Evolutionary conservation across 805 yeast genomes (phyloP).

Genomic region (Ogataea nakhonphanomensis): DNA sequence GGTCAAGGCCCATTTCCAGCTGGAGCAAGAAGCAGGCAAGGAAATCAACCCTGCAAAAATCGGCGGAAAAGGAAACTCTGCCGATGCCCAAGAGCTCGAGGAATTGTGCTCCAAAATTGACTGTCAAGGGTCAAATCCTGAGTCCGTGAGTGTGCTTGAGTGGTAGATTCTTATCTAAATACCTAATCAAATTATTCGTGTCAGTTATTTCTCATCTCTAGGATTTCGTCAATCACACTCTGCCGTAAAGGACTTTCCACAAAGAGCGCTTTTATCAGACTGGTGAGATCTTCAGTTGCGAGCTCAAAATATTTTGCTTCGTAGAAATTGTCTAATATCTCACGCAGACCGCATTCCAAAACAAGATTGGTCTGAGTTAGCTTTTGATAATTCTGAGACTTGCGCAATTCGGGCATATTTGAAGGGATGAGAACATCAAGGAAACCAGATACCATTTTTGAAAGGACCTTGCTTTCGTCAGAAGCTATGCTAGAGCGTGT

Average conservation of each 20-base stretch:
- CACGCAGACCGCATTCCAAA: conserved; percentile 37
- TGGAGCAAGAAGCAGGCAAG: conserved; percentile 43
- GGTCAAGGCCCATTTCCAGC: conserved; percentile 51
- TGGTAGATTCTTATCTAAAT: conserved; percentile 19
- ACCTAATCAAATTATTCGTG: not conserved
- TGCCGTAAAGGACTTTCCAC: conserved; percentile 45
- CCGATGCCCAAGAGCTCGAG: conserved; percentile 48
- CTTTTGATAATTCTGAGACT: conserved; percentile 27
- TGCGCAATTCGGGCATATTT: conserved; percentile 12
- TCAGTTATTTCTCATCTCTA: conserved; percentile 36
- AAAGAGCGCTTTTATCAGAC: conserved; percentile 41
- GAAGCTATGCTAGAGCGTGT: conserved; percentile 30
- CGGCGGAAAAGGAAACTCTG: conserved; percentile 37
- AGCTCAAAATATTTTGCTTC: conserved; percentile 50
- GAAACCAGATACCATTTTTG: conserved; percentile 13
- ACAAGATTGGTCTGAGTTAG: conserved; percentile 28
- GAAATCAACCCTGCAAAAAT: conserved; percentile 51
- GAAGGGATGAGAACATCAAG: conserved; percentile 6
- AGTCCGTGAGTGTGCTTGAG: conserved; percentile 26
- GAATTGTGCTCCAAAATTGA: conserved; percentile 48
- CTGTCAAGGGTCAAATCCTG: conserved; percentile 44
- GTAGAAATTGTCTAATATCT: conserved; percentile 47
- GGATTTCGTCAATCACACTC: conserved; percentile 43
- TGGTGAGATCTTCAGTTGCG: conserved; percentile 43
- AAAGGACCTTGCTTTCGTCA: conserved; percentile 29